phyloP scores from a whole-genome alignment of 148 eudicot species.

The Vaccinium vitisidaea region DNA sequence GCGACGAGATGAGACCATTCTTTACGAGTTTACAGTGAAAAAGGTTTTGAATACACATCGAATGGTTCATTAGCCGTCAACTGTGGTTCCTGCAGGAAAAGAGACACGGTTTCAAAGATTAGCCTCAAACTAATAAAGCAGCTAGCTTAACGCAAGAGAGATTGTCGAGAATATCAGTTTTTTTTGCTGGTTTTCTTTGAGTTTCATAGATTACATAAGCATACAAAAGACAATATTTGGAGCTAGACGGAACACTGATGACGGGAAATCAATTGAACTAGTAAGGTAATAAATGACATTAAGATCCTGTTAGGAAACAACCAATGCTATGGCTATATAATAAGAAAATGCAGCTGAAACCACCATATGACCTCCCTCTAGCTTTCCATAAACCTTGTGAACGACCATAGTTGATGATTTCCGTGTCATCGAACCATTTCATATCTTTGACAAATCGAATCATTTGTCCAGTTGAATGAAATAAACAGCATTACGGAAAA shows the following conservation, averaged over 20 bases:
- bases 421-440: neutral
- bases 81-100: constrained; percentile 56
- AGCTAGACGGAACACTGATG: neutral
- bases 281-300: neutral
- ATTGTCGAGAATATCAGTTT: neutral
- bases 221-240: neutral
- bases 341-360: neutral
- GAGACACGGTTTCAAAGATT: neutral
- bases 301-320: neutral
- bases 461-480: neutral
- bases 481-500: neutral
- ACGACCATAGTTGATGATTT: neutral
- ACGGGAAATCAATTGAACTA: neutral
- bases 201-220: neutral
- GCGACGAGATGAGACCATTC: constrained; percentile 5
- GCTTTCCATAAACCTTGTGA: neutral
- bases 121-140: neutral
- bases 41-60: constrained; percentile 44
- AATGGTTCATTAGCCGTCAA: constrained; percentile 47
- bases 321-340: neutral
- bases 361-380: neutral
- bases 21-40: constrained; percentile 31
- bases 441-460: neutral
- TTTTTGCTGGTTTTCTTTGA: neutral
- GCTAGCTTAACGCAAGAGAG: neutral